phyloP scores from a whole-genome alignment of 805 yeast species.

The Blastobotrys terrestris region DNA sequence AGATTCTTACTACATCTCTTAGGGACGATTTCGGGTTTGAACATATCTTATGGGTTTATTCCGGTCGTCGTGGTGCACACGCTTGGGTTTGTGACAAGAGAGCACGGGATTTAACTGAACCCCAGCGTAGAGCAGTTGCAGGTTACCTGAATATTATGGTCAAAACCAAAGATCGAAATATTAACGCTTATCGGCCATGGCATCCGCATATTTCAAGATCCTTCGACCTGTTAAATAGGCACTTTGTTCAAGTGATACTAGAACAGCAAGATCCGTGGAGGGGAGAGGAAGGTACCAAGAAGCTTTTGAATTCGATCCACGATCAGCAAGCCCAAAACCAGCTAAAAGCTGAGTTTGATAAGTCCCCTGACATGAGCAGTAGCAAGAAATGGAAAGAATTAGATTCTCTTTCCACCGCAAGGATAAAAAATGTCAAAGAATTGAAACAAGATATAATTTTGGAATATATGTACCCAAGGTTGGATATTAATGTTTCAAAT shows the following conservation, averaged over 20 bases:
- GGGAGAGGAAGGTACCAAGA: conserved; percentile 45
- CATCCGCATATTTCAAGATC: conserved; percentile 82
- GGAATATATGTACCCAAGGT: conserved; percentile 78
- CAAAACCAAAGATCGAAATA: conserved; percentile 40
- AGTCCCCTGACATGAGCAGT: conserved; percentile 46
- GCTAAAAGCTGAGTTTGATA: conserved; percentile 54
- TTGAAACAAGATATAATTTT: conserved; percentile 79
- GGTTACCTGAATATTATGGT: conserved; percentile 65
- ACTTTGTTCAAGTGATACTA: conserved; percentile 60
- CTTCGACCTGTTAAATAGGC: conserved; percentile 54
- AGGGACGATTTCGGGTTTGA: conserved; percentile 85
- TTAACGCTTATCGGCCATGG: conserved; percentile 65
- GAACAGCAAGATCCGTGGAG: conserved; percentile 87
- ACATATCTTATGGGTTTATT: conserved; percentile 87
- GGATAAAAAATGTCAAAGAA: conserved; percentile 38
- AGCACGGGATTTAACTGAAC: conserved; percentile 70
- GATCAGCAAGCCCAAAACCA: conserved; percentile 43
- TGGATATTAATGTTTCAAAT: conserved; percentile 88
- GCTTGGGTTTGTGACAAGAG: conserved; percentile 92
- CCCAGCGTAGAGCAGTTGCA: conserved; percentile 67
- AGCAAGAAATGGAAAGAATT: conserved; percentile 73
- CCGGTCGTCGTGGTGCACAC: conserved; percentile 98
- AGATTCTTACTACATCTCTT: conserved; percentile 63
- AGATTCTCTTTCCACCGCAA: conserved; percentile 39
- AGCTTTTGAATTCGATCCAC: conserved; percentile 42